Base-by-base conservation (phyloP, 2,329 filamentous ascomycete genomes). In the Emergomyces africanus region DNA sequence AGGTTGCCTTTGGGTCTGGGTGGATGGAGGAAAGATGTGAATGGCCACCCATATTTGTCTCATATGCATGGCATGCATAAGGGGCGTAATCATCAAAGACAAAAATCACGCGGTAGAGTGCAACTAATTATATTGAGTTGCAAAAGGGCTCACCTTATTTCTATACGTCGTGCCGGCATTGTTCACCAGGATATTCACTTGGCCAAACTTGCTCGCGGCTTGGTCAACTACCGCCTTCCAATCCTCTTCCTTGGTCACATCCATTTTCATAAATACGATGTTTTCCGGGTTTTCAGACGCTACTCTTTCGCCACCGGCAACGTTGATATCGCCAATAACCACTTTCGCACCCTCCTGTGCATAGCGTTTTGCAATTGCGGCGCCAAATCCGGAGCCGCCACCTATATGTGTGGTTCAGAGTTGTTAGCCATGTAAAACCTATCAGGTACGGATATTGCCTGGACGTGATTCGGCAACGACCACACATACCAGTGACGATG, bases 101-200 rank as follows among this genome's bases (percentile, higher is more conserved):
- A 49, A 20, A n/a, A 28, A 15, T 12, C 6, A 48, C 12, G 9
- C 33, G 33, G 44, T 15, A 48, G 23, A 48, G 44, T 30, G 8
- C 25, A 10, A 25, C 5, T 20, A 42, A n/a, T n/a, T n/a, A 4
- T n/a, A 30, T 30, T 42, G 4, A n/a, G 41, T 44, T 44, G 1
- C 20, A 23, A 46, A 55, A 53, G n/a, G n/a, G 33, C 62, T 12
- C 12, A 72, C 72, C 69, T 75, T 75, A 62, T 75, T 75, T 57
- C 66, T 66, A 66, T 72, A 74, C 18, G 67, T 68, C 18, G 69
- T 74, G 14, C 77, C 77, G 8, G 77, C 76, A 67, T 79, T 79
- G 60, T 79, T 79, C 48, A 79, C 70, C 54, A 79, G 63, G 18
- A 76, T 68, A 65, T 78, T 74, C 57, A 79, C 62, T 25, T 67